Evolutionary conservation across 2,329 filamentous ascomycete genomes (phyloP).

Genomic region (Atkinsonella hypoxylon): DNA sequence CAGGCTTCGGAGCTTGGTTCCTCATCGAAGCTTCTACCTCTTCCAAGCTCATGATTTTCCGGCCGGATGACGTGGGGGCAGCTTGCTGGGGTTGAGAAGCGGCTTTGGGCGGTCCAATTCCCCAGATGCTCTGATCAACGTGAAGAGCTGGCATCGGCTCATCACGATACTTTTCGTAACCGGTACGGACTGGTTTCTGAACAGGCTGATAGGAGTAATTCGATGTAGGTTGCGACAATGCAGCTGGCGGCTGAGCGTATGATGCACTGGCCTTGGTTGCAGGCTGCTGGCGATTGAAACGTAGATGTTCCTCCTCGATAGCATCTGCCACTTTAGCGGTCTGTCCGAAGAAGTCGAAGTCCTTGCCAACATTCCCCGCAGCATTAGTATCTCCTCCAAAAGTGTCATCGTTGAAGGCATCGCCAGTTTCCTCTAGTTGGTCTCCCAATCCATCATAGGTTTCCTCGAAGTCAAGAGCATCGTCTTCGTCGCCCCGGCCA

Average conservation of each 20-base stretch:
- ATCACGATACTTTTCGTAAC: slow-evolving; percentile 86
- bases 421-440: slow-evolving; percentile 79
- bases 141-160: slow-evolving; percentile 82
- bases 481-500: slow-evolving; percentile 46
- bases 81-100: slow-evolving; percentile 19
- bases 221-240: slow-evolving; percentile 17
- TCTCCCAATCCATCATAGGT: slow-evolving; percentile 94
- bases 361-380: slow-evolving; percentile 57
- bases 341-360: slow-evolving; percentile 94
- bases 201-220: slow-evolving; percentile 27
- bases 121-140: slow-evolving; percentile 90
- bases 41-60: slow-evolving; percentile 89
- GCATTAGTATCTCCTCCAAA: slow-evolving; percentile 45
- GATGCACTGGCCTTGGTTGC: slow-evolving; percentile 25
- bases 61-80: slow-evolving; percentile 24
- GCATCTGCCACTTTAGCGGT: slow-evolving; percentile 79
- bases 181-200: slow-evolving; percentile 56
- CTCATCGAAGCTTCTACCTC: slow-evolving; percentile 94
- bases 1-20: slow-evolving; percentile 42
- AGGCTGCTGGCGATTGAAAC: slow-evolving; percentile 66
- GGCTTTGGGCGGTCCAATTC: slow-evolving; percentile 48
- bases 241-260: slow-evolving; percentile 20
- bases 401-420: slow-evolving; percentile 94
- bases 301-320: slow-evolving; percentile 82
- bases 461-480: slow-evolving; percentile 73